phyloP scores from a whole-genome alignment of 768 basidiomycete genomes.

The Serendipita vermifera region DNA sequence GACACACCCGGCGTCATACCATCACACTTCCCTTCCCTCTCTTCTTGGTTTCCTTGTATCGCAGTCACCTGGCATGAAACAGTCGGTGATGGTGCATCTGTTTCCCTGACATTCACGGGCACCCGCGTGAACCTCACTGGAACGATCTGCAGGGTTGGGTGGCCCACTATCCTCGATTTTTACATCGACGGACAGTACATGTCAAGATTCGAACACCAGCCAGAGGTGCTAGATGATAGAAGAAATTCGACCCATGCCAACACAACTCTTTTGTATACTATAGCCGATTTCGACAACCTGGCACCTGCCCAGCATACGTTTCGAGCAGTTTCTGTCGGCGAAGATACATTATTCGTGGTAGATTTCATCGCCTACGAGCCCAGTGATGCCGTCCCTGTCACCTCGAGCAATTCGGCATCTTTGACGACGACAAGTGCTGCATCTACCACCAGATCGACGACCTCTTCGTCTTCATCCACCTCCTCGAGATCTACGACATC shows the following conservation, averaged over 20 bases:
- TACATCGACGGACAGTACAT: background rate
- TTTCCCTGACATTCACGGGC: background rate
- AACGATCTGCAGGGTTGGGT: background rate
- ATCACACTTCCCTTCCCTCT: too few relatives aligned
- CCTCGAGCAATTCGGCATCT: background rate
- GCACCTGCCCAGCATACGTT: background rate
- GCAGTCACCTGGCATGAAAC: background rate
- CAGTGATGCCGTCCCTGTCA: background rate
- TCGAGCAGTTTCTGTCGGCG: background rate
- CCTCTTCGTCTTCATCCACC: background rate
- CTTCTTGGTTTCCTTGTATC: too few relatives aligned
- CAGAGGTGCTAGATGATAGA: too few relatives aligned
- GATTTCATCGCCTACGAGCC: background rate
- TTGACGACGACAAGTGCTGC: background rate
- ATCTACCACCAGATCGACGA: background rate
- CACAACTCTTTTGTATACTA: background rate
- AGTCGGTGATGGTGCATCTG: background rate
- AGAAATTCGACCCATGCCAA: background rate
- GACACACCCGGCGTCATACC: too few relatives aligned
- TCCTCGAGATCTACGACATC: background rate
- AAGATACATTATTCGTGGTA: background rate
- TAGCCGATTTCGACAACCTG: background rate
- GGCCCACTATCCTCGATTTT: background rate
- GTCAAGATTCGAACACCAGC: background rate
- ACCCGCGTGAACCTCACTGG: background rate